Base-by-base conservation (phyloP, 306 rosid genomes). In the Dalbergia cochinchinensis region DNA sequence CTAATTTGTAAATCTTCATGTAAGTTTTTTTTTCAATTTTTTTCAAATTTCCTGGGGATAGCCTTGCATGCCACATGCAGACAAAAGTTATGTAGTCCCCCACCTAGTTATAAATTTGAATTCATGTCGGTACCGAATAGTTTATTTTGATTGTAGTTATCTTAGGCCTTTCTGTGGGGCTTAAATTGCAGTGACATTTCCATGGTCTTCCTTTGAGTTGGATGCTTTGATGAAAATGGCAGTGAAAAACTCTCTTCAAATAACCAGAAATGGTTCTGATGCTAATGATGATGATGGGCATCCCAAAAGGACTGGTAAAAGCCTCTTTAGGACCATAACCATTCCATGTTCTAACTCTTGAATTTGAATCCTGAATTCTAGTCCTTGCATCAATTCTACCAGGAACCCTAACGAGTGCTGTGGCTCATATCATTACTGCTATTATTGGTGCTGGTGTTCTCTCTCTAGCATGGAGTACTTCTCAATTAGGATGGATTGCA, bases 371-470 rank as follows among this genome's bases (percentile, higher is more conserved):
- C 75, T 71, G 68, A 80, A 68, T 3, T 70, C 54, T 69, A 5
- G 65, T 55, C 65, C 64, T 77, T 59, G 70, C 35, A 64, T 70
- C 20, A 57, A 61, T 69, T 67, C 48, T 74, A 14, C 26, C 83
- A 89, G 90, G 90, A 76, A 87, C 85, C 68, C 20, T 84, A 42
- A 64, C 65, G 81, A 84, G 72, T 67, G 84, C 83, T 18, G 84
- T 84, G 73, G 90, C 91, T 72, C 92, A 91, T 78, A 90, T 91
- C 81, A 82, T 89, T 11, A 87, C 92, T 37, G 92, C 89, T 53
- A 85, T 89, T 58, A 87, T 91, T 67, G 92, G 92, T 51, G 53
- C 89, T 71, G 90, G 95, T 20, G 89, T 91, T 70, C 74, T 91
- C 42, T 85, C 95, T 63, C 80, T 91, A 26, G 90, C 90, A 48